Evolutionary conservation across 495 filamentous ascomycete species (phyloP).

Genomic region (Trichoderma erinaceum): DNA sequence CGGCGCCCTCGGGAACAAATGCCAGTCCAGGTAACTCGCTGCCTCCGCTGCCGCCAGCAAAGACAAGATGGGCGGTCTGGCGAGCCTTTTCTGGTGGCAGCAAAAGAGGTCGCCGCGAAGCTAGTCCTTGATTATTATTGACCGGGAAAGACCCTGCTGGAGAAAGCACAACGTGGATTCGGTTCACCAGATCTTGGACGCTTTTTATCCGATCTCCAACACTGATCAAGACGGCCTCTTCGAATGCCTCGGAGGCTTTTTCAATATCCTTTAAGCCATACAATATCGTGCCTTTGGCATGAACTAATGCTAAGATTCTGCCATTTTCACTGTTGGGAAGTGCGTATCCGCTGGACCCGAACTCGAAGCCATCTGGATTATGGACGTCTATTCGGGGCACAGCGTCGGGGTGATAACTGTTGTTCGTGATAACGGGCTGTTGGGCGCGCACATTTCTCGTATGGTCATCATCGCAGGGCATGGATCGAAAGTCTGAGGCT

Average conservation of each 20-base stretch:
- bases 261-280: conserved; percentile 84
- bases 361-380: conserved; percentile 14
- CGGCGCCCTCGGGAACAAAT: conserved; percentile 63
- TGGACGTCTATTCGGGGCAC: background rate
- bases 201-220: conserved; percentile 65
- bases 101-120: conserved; percentile 50
- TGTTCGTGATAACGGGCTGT: background rate
- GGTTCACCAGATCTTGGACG: conserved; percentile 73
- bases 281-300: conserved; percentile 97
- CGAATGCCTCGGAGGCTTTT: conserved; percentile 83
- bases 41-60: conserved; percentile 61
- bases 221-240: conserved; percentile 88
- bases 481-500: background rate
- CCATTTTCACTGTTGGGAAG: conserved; percentile 89
- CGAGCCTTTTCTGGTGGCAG: conserved; percentile 79
- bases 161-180: conserved; percentile 68
- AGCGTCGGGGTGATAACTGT: background rate
- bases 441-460: background rate
- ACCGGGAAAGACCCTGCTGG: conserved; percentile 19
- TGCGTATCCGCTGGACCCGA: conserved; percentile 70
- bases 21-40: conserved; percentile 72
- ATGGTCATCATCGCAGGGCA: background rate
- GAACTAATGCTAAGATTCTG: conserved; percentile 82
- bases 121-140: conserved; percentile 28
- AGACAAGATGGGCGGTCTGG: conserved; percentile 78